These are phyloP conservation scores for Volvox africanus DNA, from an alignment of 139 green algal genomes.

Conservation along the genomic window DNA sequence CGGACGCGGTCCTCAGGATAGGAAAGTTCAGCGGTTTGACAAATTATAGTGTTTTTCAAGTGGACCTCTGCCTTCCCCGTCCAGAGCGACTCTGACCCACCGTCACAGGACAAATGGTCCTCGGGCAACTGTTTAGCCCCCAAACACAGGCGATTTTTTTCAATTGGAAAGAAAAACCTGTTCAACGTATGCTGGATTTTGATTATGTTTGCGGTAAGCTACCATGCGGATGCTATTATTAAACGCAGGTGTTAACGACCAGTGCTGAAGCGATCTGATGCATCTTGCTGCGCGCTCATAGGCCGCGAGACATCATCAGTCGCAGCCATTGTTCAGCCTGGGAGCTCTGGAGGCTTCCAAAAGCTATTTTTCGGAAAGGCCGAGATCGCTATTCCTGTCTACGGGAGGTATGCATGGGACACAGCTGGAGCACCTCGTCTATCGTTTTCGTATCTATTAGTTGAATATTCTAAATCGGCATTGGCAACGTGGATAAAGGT, in stretches of 20 bases:
- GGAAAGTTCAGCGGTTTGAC: too few species aligned
- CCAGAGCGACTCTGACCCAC: background rate
- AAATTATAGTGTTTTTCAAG: too few species aligned
- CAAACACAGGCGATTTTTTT: conserved; percentile 93
- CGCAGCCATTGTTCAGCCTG: conserved; percentile 87
- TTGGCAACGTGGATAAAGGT: too few species aligned
- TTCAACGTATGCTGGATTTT: conserved; percentile 97
- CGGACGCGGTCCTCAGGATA: too few species aligned
- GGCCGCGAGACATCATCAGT: conserved; percentile 86
- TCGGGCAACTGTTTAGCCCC: conserved; percentile 83
- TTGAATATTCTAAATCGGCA: too few species aligned
- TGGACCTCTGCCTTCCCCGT: too few species aligned
- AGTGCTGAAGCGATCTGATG: conserved; percentile 2
- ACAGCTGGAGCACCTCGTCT: too few species aligned
- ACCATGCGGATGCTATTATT: background rate
- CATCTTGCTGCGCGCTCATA: conserved; percentile 39
- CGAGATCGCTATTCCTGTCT: conserved; percentile 91
- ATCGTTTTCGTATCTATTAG: too few species aligned
- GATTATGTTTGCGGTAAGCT: conserved; percentile 89
- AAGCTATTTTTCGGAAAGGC: conserved; percentile 95
- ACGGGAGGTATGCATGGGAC: conserved; percentile 65
- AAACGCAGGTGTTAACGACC: background rate
- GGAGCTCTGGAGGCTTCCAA: conserved; percentile 86
- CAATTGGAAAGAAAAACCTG: conserved; percentile 88
- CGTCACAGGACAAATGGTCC: background rate